Evolutionary conservation across 2,329 filamentous ascomycete genomes (phyloP), one percentile per base, ranked within the genome.

Genomic region (Diaporthe vexans): DNA sequence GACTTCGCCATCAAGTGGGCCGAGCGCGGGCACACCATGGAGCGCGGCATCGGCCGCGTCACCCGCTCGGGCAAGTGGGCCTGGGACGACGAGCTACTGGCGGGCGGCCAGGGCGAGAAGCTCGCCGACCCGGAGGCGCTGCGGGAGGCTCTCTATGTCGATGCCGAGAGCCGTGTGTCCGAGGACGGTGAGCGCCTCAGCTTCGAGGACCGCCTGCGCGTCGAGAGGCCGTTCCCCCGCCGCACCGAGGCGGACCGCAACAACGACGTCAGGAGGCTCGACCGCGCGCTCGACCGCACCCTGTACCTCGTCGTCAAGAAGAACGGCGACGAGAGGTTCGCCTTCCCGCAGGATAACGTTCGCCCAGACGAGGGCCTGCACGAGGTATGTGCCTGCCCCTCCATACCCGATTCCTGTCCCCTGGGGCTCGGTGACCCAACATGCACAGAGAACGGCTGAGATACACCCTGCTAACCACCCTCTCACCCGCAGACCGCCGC

Each of bases 81-180:
- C 6, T 99, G 97, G 97, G 95, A 98, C 81, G 97, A 99, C 82
- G 97, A 98, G 86, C 84, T 97, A 72, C 86, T 94, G 17, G 90
- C 97, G 2, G 95, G 94, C 15, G 93, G 95, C 74, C 90, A 97
- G 4, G 95, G 94, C 17, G 93, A 95, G 74, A 82, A 87, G 71
- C 88, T 93, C 76, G 91, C 91, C 75, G 87, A 90, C 77, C 90
- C 92, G 72, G 90, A 91, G 71, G 86, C 88, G 75, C 85, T 94
- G 80, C 86, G 94, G 19, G 90, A 95, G 76, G 88, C 90, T 78
- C 84, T 97, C 75, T 84, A 97, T 63, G 89, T 91, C 79, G 95
- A 97, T 80, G 94, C 94, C 19, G 93, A 95, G 83, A 86, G 86
- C 74, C 83, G 89, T 15, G 87, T 91, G 79, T 88, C 86, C 73